Percentiles rank a stretch among this genome's conserved stretches.
phyloP scores from a whole-genome alignment of 768 basidiomycete species.

The Naematelia aurantialba region DNA sequence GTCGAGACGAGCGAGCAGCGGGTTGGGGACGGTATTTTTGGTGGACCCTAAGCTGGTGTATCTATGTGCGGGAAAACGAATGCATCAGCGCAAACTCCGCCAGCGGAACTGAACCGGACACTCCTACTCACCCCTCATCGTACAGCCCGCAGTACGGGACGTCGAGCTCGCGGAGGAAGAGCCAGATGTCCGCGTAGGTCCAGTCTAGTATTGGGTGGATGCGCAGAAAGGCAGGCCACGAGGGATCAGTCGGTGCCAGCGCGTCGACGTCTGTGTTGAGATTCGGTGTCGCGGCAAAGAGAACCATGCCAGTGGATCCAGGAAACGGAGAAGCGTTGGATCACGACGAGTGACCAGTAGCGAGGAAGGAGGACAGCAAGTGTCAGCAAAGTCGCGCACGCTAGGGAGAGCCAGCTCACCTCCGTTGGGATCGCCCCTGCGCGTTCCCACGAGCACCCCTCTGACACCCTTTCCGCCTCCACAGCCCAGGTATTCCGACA shows the following conservation, averaged over 20 bases:
- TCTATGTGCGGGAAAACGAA: constrained; percentile 51
- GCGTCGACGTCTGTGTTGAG: constrained; percentile 20
- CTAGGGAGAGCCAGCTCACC: constrained; percentile 56
- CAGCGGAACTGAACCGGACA: too few relatives aligned
- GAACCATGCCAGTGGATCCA: background rate
- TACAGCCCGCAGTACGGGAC: constrained; percentile 88
- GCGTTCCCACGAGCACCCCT: constrained; percentile 83
- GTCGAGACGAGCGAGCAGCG: constrained; percentile 53
- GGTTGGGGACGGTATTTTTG: constrained; percentile 90
- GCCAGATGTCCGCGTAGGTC: constrained; percentile 86
- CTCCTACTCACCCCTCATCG: constrained; percentile 79
- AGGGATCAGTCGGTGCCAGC: constrained; percentile 67
- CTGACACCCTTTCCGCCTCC: constrained; percentile 55
- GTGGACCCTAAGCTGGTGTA: constrained; percentile 96
- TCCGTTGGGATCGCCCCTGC: constrained; percentile 88
- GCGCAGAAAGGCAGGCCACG: constrained; percentile 84
- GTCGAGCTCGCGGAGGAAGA: constrained; percentile 66
- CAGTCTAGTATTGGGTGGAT: constrained; percentile 96
- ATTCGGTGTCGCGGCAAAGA: background rate
- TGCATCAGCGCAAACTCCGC: too few relatives aligned
- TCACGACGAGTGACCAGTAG: too few relatives aligned
- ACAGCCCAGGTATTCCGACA: constrained; percentile 66
- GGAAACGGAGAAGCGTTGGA: too few relatives aligned
- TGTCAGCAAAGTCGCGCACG: background rate
- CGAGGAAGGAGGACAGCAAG: background rate